These are phyloP conservation scores for Fusarium acutatum DNA, from an alignment of 2,329 filamentous ascomycete species.

Conservation along the genomic window DNA sequence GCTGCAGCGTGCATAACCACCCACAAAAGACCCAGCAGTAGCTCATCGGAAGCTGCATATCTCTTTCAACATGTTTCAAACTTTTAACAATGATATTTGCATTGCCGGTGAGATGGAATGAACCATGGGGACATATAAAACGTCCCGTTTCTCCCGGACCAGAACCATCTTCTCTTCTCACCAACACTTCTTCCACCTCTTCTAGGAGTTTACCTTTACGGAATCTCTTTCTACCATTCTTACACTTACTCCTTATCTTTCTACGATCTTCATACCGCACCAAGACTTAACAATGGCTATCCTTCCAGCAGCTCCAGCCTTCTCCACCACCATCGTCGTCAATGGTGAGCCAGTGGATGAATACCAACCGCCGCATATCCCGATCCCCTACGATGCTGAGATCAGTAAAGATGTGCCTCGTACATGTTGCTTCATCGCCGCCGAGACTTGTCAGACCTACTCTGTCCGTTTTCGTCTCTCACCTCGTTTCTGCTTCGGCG, in stretches of 20 bases:
- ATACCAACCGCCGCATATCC: background rate
- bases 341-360: background rate
- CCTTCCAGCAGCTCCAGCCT: background rate
- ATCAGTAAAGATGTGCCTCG: background rate
- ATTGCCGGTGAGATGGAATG: too few relatives aligned
- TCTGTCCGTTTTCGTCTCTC: background rate
- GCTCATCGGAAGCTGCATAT: background rate
- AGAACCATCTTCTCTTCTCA: background rate
- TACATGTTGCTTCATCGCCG: background rate
- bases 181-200: background rate
- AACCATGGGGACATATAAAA: background rate
- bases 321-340: background rate
- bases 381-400: background rate
- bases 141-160: background rate
- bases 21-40: background rate
- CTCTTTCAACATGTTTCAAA: background rate
- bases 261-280: background rate
- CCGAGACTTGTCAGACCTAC: background rate
- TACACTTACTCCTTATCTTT: background rate
- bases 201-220: background rate
- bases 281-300: background rate
- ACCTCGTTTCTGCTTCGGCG: background rate
- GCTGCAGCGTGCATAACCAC: background rate
- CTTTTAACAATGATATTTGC: background rate
- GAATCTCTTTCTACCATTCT: background rate